These are phyloP conservation scores for Sextonia rubra DNA, from an alignment of 164 flowering plant species.

Conservation along the genomic window DNA sequence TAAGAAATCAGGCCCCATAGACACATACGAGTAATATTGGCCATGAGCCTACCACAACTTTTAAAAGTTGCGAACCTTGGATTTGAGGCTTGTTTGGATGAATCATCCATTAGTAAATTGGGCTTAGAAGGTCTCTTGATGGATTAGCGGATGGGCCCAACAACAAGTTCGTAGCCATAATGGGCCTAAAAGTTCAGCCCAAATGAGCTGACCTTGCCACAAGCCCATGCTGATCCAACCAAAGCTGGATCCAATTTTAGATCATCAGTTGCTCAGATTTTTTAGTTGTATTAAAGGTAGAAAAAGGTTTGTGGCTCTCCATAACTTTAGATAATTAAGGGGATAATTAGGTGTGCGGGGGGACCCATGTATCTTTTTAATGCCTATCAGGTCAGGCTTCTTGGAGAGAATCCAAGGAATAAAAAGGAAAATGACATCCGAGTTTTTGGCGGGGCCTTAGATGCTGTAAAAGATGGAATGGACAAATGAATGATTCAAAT, in stretches of 20 bases:
- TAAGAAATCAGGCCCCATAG: too few relatives aligned
- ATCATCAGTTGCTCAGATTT: not conserved
- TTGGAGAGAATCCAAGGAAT: not conserved
- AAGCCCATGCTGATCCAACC: not conserved
- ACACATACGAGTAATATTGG: too few relatives aligned
- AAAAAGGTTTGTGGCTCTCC: not conserved
- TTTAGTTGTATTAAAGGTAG: too few relatives aligned
- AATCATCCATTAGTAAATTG: too few relatives aligned
- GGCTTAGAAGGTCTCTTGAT: too few relatives aligned
- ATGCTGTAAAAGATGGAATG: slow-evolving; percentile 3
- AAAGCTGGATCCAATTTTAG: not conserved
- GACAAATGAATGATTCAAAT: slow-evolving; percentile 41
- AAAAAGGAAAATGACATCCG: not conserved
- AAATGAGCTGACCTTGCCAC: too few relatives aligned
- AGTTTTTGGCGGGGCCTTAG: not conserved
- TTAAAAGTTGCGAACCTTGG: too few relatives aligned
- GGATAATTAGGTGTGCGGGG: not conserved
- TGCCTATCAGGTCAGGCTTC: not conserved
- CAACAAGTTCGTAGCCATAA: too few relatives aligned
- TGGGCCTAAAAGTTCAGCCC: not conserved
- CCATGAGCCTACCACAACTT: too few relatives aligned
- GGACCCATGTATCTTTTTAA: not conserved
- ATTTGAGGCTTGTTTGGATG: too few relatives aligned
- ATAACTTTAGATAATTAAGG: not conserved
- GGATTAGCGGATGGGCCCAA: too few relatives aligned